These are phyloP conservation scores for Trebouxiophyceae sp. DNA, from an alignment of 163 green algal genomes.

Conservation along the genomic window DNA sequence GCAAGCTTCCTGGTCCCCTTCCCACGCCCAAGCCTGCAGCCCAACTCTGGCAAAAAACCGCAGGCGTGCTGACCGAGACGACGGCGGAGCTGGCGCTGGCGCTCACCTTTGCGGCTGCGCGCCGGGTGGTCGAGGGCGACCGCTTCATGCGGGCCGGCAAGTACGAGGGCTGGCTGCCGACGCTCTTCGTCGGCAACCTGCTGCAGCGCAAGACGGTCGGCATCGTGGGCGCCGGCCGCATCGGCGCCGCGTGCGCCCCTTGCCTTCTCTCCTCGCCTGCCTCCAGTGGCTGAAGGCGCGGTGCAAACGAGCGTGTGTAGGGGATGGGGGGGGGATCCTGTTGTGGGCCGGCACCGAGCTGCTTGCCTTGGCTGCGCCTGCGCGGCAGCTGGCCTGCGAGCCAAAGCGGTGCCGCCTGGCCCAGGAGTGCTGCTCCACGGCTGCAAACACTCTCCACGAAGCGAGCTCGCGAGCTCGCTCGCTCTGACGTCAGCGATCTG, in stretches of 20 bases:
- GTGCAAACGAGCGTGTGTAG: no score
- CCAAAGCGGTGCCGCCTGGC: no score
- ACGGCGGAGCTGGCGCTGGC: constrained; percentile 92
- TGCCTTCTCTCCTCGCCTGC: neutral
- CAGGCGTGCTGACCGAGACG: constrained; percentile 94
- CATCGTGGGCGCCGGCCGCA: constrained; percentile 92
- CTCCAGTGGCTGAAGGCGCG: no score
- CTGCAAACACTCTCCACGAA: no score
- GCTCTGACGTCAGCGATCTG: no score
- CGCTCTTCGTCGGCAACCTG: constrained; percentile 79
- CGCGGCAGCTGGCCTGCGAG: no score
- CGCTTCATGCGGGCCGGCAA: constrained; percentile 88
- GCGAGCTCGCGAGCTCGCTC: no score
- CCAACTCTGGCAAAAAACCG: neutral
- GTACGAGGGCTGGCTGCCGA: constrained; percentile 96
- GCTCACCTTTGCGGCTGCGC: constrained; percentile 82
- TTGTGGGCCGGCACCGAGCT: no score
- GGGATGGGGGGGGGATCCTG: no score
- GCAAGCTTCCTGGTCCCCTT: no score
- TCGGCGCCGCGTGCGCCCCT: constrained; percentile 63
- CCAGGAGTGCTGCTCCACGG: no score
- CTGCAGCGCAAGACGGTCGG: constrained; percentile 92
- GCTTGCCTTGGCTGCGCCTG: no score
- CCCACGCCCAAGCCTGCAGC: neutral
- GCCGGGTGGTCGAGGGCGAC: constrained; percentile 88